Evolutionary conservation across 805 yeast genomes (phyloP), one percentile per base, ranked within the genome.

Genomic region (Hanseniaspora nectarophila): DNA sequence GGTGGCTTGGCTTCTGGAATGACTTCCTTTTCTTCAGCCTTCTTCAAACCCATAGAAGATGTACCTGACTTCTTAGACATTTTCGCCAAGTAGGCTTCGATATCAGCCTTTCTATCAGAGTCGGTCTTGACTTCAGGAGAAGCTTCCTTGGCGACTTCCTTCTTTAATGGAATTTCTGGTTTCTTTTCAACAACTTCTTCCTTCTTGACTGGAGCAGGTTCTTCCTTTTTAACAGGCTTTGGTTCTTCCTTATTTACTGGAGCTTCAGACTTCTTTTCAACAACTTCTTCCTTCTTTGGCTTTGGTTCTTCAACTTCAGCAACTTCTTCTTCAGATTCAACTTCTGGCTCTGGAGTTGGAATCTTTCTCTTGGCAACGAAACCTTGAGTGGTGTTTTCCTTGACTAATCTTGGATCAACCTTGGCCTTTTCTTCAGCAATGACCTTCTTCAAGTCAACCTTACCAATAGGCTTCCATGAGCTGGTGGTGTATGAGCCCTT

Each of bases 401-500:
- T 67, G 39, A 66, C 61, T 37, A 68, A 54, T 60, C 74, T 67
- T 62, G 72, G 73, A 66, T 61, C 78, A 57, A 63, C 72, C 51
- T 63, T 68, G 2, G 70, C 63, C 26, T 63, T 67, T 58, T 72
- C 73, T 50, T 69, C 74, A 32, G 67, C 72, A 54, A 72, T 69
- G 5, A 71, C 67, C 38, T 69, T 67, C 55, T 69, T 66, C 49
- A 71, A 57, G 60, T 80, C 78, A 44, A 79, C 77, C 59, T 76
- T 77, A 24, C 85, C 85, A 48, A 78, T 70, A 48, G 85, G 85
- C 61, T 76, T 73, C 67, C 77, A 79, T 18, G 80, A 63, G 7
- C 81, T 68, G 8, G 49, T 32, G 57, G 64, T 69, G 23, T 50
- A 71, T 55, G 35, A 74, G 76, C 43, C 76, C 71, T 56, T 71